These are phyloP conservation scores for Starmerella riodocensis DNA, from an alignment of 805 yeast species.

Conservation along the genomic window DNA sequence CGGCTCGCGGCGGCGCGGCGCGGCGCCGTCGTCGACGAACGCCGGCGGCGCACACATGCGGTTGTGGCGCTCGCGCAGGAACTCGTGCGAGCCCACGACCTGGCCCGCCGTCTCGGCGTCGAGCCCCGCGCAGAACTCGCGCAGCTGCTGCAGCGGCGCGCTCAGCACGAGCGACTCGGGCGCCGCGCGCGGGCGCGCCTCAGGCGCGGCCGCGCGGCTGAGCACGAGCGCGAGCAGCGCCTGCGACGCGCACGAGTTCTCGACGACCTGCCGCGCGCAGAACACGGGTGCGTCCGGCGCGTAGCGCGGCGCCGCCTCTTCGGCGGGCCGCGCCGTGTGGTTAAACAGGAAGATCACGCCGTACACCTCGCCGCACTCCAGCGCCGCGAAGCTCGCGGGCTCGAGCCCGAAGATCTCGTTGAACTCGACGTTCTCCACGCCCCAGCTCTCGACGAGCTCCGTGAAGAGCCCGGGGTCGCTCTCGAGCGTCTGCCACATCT, in stretches of 20 bases:
- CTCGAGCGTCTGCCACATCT: conserved; percentile 17
- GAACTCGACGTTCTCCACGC: conserved; percentile 41
- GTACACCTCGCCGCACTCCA: conserved; percentile 31
- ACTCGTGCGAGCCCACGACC: conserved; percentile 44
- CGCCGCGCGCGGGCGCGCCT: no score
- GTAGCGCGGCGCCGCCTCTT: conserved; percentile 16
- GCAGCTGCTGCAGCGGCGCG: conserved; percentile 35
- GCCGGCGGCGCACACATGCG: conserved; percentile 46
- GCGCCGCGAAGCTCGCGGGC: conserved; percentile 23
- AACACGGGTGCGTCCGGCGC: conserved; percentile 30
- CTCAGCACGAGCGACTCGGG: conserved; percentile 37
- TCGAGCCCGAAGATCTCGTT: conserved; percentile 47
- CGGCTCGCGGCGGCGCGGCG: conserved; percentile 27
- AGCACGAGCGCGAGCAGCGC: conserved; percentile 48
- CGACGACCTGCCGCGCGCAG: conserved; percentile 51
- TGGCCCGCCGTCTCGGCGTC: conserved; percentile 50
- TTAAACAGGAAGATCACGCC: conserved; percentile 55
- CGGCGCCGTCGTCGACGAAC: conserved; percentile 33
- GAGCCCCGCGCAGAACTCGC: conserved; percentile 38
- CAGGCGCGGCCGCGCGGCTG: conserved; percentile 32
- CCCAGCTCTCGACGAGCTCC: conserved; percentile 44
- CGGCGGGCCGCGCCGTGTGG: conserved; percentile 33
- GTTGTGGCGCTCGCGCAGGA: conserved; percentile 44
- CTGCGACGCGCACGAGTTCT: conserved; percentile 64
- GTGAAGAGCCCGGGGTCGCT: conserved; percentile 43